Evolutionary conservation across 2,329 filamentous ascomycete species (phyloP), one percentile per base, ranked within the genome.

Genomic region (Pseudogymnoascus sp.): DNA sequence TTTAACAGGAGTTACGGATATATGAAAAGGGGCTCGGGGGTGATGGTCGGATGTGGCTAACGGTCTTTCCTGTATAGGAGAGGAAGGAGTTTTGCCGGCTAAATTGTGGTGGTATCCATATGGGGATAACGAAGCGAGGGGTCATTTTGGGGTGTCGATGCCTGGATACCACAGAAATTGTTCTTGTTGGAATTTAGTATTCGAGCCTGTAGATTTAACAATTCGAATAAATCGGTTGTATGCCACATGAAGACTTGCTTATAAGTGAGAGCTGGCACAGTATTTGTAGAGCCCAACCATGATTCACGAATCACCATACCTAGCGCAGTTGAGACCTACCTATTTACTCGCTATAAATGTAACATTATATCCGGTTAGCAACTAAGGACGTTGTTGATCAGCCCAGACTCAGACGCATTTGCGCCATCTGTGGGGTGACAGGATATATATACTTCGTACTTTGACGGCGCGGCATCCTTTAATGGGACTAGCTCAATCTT

Each of bases 1-100:
- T 56, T 56, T 56, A 56, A 33, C 29, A 33, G 50, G 50, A 56
- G 50, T 56, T 56, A 56, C n/a, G 50, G 50, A 35, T 56, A 56
- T 33, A 56, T 56, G 50, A 56, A 56, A 56, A 56, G 10, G 10
- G 50, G 50, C 29, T 56, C 29, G 29, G 50, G 31, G 29, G 50
- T 56, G 50, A 19, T 56, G 16, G 50, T 35, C 5, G 50, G 50
- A 21, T 35, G 50, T 35, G 29, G 29, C 50, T 33, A 33, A 33
- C 29, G 26, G 50, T 56, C 26, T 35, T 35, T 33, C 50, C 50
- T 56, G 29, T 21, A 19, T 56, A 13, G 50, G 26, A 56, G 16
- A 56, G 29, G 50, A 33, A 33, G 47, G 50, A 56, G 50, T 56
- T 56, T 56, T 56, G 16, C 50, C 50, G 29, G 50, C 50, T 56